phyloP scores from a whole-genome alignment of 306 rosid species.

The Lathyrus aphaca region DNA sequence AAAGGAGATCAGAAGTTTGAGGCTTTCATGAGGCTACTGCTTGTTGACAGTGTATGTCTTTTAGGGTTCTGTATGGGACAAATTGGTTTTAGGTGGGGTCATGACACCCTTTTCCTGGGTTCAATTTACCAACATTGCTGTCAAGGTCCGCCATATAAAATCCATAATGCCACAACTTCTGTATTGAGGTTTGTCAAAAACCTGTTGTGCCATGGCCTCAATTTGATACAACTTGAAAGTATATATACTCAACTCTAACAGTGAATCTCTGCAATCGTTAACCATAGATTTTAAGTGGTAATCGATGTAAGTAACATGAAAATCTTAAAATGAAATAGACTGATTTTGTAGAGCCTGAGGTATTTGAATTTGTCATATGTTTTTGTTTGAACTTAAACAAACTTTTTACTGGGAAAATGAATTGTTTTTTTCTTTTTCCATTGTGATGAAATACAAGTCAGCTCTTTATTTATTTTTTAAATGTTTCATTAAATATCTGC shows the following conservation, averaged over 20 bases:
- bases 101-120: not conserved
- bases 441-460: slow-evolving; percentile 11
- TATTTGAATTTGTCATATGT: not conserved
- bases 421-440: not conserved
- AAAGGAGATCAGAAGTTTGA: not conserved
- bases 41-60: not conserved
- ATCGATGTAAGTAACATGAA: not conserved
- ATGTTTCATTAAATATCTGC: slow-evolving; percentile 38
- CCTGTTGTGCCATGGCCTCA: not conserved
- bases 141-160: not conserved
- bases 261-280: not conserved
- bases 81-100: not conserved
- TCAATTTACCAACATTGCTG: not conserved
- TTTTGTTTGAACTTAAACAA: not conserved
- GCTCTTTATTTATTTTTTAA: slow-evolving; percentile 21
- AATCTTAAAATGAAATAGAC: not conserved
- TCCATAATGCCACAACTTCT: not conserved
- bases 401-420: not conserved
- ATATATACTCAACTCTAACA: too few relatives aligned
- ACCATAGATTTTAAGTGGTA: not conserved
- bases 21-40: slow-evolving; percentile 9
- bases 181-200: not conserved
- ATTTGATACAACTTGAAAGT: not conserved
- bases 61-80: not conserved
- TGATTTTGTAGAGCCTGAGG: not conserved